Percentiles rank a stretch among this genome's conserved stretches.
Conservation (phyloP, 2,329 filamentous ascomycete genomes). For the Colletotrichum plurivorum region DNA sequence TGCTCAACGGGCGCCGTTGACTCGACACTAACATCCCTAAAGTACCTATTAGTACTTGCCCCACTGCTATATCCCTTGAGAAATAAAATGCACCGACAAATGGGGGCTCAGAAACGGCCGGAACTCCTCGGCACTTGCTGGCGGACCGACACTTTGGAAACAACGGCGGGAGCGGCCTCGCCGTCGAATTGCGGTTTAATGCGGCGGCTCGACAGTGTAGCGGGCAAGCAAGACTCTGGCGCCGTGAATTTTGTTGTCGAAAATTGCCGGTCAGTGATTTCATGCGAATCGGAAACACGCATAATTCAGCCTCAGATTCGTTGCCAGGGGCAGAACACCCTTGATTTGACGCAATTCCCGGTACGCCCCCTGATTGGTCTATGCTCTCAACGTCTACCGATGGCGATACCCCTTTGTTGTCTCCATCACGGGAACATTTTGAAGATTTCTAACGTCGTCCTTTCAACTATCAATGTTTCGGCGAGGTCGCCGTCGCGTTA, state of each 20-base stretch:
- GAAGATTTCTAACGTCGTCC: neutral
- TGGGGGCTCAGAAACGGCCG: conserved; percentile 7
- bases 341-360: conserved; percentile 3
- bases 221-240: neutral
- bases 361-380: conserved; percentile 13
- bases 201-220: conserved; percentile 18
- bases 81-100: neutral
- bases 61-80: neutral
- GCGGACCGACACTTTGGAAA: conserved; percentile 11
- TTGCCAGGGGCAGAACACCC: conserved; percentile 2
- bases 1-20: neutral
- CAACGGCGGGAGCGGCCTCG: conserved; percentile 1
- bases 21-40: neutral
- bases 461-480: neutral
- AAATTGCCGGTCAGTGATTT: conserved; percentile 6
- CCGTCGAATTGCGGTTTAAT: conserved; percentile 15
- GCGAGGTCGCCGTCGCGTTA: neutral
- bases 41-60: conserved; percentile 15
- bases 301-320: conserved; percentile 18
- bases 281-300: conserved; percentile 14
- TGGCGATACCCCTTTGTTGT: conserved; percentile 9
- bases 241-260: neutral
- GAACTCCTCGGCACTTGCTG: conserved; percentile 1
- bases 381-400: neutral
- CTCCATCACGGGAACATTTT: neutral